Conservation (phyloP, 2,329 filamentous ascomycete species). For the Verruconis gallopava region DNA sequence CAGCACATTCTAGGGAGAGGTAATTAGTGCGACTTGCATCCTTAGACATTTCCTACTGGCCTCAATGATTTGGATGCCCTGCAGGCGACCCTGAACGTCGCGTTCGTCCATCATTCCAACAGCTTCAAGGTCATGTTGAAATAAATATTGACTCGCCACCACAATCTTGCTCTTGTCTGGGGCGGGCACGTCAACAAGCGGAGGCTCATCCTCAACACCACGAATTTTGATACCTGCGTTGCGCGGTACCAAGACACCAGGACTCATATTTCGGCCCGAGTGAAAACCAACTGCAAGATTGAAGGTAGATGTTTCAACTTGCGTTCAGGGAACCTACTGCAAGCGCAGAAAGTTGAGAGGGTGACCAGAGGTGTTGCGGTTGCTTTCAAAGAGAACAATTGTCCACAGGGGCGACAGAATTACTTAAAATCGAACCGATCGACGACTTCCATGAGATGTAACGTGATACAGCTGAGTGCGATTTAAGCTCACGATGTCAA, state of each 20-base stretch:
- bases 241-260: background rate
- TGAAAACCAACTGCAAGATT: too few species aligned
- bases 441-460: too few species aligned
- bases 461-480: too few species aligned
- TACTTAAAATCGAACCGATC: too few species aligned
- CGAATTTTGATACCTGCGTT: background rate
- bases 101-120: constrained; percentile 8
- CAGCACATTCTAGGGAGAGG: background rate
- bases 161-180: constrained; percentile 9
- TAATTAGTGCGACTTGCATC: constrained; percentile 3
- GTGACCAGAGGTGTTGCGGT: too few species aligned
- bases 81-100: constrained; percentile 4
- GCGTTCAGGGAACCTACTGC: too few species aligned
- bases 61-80: constrained; percentile 6
- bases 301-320: too few species aligned
- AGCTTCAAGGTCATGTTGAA: constrained; percentile 7
- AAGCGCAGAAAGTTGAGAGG: too few species aligned
- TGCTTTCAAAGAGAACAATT: too few species aligned
- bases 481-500: too few species aligned
- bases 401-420: too few species aligned
- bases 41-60: constrained; percentile 4
- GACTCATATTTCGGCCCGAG: background rate
- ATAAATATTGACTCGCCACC: constrained; percentile 7
- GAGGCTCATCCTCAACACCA: background rate
- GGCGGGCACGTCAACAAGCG: constrained; percentile 7